Conservation (phyloP, 2,329 filamentous ascomycete genomes). For the Beauveria pseudobassiana region DNA sequence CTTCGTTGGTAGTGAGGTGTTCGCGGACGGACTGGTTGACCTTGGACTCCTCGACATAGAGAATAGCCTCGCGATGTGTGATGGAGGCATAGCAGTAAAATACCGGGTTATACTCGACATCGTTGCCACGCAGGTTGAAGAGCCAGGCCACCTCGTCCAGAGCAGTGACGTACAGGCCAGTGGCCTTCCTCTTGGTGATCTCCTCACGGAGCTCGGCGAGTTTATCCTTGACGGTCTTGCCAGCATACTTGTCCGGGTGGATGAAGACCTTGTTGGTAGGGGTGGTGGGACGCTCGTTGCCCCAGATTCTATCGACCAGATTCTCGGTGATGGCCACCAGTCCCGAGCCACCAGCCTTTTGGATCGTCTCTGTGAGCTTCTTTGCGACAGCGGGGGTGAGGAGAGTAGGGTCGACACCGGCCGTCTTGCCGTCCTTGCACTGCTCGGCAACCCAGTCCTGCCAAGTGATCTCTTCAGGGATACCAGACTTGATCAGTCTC, state of each 20-base stretch:
- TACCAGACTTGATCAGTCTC: constrained; percentile 83
- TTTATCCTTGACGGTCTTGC: constrained; percentile 77
- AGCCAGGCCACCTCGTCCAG: constrained; percentile 96
- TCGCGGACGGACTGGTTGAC: constrained; percentile 59
- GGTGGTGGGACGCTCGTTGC: constrained; percentile 58
- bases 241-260: constrained; percentile 65
- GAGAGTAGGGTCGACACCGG: constrained; percentile 85
- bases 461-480: constrained; percentile 93
- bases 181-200: constrained; percentile 79
- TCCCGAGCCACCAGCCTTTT: constrained; percentile 73
- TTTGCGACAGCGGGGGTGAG: constrained; percentile 58
- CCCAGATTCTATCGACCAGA: constrained; percentile 89
- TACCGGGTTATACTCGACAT: constrained; percentile 96
- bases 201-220: constrained; percentile 83
- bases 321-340: constrained; percentile 73
- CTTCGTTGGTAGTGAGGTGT: constrained; percentile 62
- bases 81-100: constrained; percentile 96
- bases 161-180: constrained; percentile 86
- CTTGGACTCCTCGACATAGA: constrained; percentile 81
- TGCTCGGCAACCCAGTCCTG: constrained; percentile 92
- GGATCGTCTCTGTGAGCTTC: constrained; percentile 78
- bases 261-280: constrained; percentile 71
- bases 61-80: constrained; percentile 65
- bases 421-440: constrained; percentile 75
- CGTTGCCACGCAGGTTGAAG: constrained; percentile 91